phyloP scores from a whole-genome alignment of 495 filamentous ascomycete species.

The Chaetomium fimeti region DNA sequence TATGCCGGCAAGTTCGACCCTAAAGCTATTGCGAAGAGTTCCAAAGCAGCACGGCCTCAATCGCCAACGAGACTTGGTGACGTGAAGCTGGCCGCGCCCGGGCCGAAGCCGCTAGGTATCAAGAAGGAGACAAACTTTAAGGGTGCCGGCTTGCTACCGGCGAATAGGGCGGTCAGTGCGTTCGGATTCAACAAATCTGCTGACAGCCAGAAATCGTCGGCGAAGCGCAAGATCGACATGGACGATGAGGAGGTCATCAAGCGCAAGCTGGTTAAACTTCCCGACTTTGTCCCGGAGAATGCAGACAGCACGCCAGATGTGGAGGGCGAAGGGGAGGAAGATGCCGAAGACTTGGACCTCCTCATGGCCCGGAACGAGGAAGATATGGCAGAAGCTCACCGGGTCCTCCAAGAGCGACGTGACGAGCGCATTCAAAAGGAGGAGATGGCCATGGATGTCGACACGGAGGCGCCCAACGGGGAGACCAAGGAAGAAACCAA shows the following conservation, averaged over 20 bases:
- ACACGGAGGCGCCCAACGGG: conserved; percentile 38
- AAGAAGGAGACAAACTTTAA: conserved; percentile 12
- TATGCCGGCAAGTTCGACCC: conserved; percentile 86
- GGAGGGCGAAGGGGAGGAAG: conserved; percentile 58
- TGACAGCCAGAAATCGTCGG: conserved; percentile 64
- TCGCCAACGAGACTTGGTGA: conserved; percentile 41
- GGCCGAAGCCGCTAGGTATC: conserved; percentile 32
- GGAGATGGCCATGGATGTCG: conserved; percentile 52
- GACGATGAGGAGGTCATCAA: conserved; percentile 83
- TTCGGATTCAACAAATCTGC: conserved; percentile 73
- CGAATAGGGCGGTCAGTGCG: conserved; percentile 60
- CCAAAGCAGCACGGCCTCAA: conserved; percentile 53
- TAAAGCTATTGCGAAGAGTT: conserved; percentile 77
- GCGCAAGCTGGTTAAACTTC: conserved; percentile 84
- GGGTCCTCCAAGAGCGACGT: conserved; percentile 60
- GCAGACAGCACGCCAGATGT: conserved; percentile 58
- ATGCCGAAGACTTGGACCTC: conserved; percentile 70
- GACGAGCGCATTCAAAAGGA: conserved; percentile 50
- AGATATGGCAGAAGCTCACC: conserved; percentile 78
- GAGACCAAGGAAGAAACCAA: conserved; percentile 23
- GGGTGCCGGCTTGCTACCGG: conserved; percentile 31
- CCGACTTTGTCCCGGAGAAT: conserved; percentile 67
- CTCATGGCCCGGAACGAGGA: conserved; percentile 70
- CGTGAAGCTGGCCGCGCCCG: conserved; percentile 30
- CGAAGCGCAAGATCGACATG: conserved; percentile 75